These are phyloP conservation scores for Clitocybe nebularis DNA, from an alignment of 1,284 basidiomycete genomes.

Conservation along the genomic window DNA sequence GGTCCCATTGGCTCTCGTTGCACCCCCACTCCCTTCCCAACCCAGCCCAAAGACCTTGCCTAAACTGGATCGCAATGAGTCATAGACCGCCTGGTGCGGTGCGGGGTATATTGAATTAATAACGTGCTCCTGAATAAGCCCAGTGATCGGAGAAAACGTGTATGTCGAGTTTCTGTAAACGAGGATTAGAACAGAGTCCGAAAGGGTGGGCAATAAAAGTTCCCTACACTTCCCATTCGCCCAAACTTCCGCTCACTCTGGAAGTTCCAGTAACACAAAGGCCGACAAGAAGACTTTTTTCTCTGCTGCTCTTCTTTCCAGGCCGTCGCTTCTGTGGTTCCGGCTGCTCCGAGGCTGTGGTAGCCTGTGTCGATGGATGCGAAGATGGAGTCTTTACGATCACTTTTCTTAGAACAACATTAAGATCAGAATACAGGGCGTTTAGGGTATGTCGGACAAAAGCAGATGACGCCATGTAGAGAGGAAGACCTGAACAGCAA, in stretches of 20 bases:
- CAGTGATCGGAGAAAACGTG: constrained; percentile 60
- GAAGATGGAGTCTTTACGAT: constrained; percentile 31
- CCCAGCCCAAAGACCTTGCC: constrained; percentile 42
- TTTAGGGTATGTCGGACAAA: constrained; percentile 71
- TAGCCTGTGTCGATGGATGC: constrained; percentile 7
- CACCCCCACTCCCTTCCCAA: constrained; percentile 11
- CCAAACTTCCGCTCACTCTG: constrained; percentile 53
- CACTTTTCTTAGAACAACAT: constrained; percentile 50
- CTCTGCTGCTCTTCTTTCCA: constrained; percentile 26
- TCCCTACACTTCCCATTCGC: constrained; percentile 71
- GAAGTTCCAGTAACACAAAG: constrained; percentile 52
- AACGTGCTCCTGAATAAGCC: constrained; percentile 58
- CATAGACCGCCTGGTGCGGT: constrained; percentile 67
- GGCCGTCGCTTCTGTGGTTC: constrained; percentile 12
- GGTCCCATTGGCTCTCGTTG: constrained; percentile 7
- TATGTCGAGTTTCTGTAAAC: constrained; percentile 67
- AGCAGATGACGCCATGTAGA: constrained; percentile 67
- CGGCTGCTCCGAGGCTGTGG: constrained; percentile 11
- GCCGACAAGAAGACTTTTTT: constrained; percentile 54
- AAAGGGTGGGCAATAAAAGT: constrained; percentile 7
- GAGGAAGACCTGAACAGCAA: constrained; percentile 47
- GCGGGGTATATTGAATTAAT: constrained; percentile 72
- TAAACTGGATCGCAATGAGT: constrained; percentile 49
- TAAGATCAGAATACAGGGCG: constrained; percentile 65
- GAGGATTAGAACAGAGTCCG: neutral